Percentiles rank a stretch among this genome's conserved stretches.
phyloP scores from a whole-genome alignment of 768 basidiomycete species.

The Podaxis rugospora region DNA sequence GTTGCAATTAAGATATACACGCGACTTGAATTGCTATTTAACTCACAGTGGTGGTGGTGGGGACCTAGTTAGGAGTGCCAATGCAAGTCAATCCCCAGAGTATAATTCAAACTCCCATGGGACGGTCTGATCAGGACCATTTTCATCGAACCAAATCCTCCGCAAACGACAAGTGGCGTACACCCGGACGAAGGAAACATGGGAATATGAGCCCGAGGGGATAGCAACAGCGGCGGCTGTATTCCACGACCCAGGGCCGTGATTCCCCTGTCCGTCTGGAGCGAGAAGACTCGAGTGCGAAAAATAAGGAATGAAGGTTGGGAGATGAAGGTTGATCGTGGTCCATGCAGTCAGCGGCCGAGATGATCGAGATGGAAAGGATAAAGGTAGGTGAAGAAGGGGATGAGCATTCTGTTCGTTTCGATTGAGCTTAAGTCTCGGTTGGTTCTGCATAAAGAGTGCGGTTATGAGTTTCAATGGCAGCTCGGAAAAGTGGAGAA shows the following conservation, averaged over 20 bases:
- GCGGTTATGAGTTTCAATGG: not conserved
- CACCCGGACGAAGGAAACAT: constrained; percentile 69
- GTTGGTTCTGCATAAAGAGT: not conserved
- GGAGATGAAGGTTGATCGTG: constrained; percentile 58
- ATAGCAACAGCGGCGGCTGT: not conserved
- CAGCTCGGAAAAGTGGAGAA: not conserved
- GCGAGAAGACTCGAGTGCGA: constrained; percentile 30
- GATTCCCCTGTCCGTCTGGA: constrained; percentile 11
- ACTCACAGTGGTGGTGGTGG: no score
- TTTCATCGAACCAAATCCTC: constrained; percentile 72
- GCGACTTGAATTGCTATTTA: not conserved
- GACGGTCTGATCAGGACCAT: constrained; percentile 41
- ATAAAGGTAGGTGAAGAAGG: constrained; percentile 66
- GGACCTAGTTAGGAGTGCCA: not conserved
- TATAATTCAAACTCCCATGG: constrained; percentile 82
- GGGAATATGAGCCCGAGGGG: constrained; percentile 36
- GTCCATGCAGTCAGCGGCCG: constrained; percentile 66
- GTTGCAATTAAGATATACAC: not conserved
- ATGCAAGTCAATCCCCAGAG: constrained; percentile 18
- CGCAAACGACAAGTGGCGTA: constrained; percentile 75
- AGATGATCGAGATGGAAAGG: constrained; percentile 53
- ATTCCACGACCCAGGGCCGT: not conserved
- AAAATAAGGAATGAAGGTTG: constrained; percentile 58
- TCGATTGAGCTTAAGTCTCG: not conserved
- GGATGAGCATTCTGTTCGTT: constrained; percentile 26